A percentile compares a stretch with the other conserved stretches of the same genome.
Evolutionary conservation across 2,329 filamentous ascomycete species (phyloP).

Genomic region (Colletotrichum endophyticum): DNA sequence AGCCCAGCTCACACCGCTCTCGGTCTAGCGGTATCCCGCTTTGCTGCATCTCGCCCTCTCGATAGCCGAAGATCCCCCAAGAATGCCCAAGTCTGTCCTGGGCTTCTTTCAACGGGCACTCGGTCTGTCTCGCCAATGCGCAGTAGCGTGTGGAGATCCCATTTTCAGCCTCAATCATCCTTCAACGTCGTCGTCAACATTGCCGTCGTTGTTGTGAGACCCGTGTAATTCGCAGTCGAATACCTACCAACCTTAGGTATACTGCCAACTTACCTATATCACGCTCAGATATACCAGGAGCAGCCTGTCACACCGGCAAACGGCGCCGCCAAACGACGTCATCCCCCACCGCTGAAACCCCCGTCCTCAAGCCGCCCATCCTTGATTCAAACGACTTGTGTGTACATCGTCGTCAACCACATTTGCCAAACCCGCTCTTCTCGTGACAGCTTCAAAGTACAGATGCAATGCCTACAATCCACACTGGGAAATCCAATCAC

Average conservation of each 20-base stretch:
- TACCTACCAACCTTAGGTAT: too few species aligned
- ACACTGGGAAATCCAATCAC: fast-evolving
- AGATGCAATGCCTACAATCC: fast-evolving
- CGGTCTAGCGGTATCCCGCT: background rate
- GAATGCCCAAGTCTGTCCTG: background rate
- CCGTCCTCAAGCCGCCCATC: background rate
- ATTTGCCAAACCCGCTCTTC: background rate
- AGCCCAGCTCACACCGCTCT: background rate
- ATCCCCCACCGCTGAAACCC: conserved; percentile 4
- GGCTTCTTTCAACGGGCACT: background rate
- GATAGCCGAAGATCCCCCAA: background rate
- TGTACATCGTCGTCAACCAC: background rate
- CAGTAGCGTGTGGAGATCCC: background rate
- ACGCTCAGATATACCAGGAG: background rate
- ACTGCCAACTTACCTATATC: background rate
- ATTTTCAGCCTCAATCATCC: background rate
- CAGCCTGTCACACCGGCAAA: background rate
- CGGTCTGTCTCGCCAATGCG: background rate
- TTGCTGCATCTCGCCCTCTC: background rate
- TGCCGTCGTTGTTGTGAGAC: background rate
- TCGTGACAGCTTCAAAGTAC: background rate
- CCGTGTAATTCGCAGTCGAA: background rate
- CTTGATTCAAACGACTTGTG: background rate
- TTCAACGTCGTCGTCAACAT: background rate
- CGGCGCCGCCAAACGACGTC: background rate